A percentile compares a stretch with the other conserved stretches of the same genome.
Conservation (phyloP, 257 asterid genomes). For the Solanum ossicruentum region DNA sequence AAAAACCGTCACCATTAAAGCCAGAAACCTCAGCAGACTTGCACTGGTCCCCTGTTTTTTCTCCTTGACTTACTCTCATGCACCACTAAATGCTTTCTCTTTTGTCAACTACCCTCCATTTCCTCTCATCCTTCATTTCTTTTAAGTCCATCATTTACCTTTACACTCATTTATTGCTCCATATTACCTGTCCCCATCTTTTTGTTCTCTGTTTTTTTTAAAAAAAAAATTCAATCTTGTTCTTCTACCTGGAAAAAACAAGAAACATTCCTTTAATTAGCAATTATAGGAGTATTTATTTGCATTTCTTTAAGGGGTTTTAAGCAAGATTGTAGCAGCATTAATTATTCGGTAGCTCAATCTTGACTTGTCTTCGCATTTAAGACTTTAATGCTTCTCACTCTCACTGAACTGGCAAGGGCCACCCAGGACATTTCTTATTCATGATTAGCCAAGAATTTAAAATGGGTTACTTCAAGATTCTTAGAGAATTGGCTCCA, state of each 20-base stretch:
- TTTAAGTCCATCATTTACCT: background rate
- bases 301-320: background rate
- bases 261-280: background rate
- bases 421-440: background rate
- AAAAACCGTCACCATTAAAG: background rate
- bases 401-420: background rate
- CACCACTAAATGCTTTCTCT: slow-evolving; percentile 7
- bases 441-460: background rate
- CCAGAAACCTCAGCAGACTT: background rate
- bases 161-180: background rate
- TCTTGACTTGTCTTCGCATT: background rate
- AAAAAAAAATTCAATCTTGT: background rate
- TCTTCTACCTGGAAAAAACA: background rate
- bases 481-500: background rate
- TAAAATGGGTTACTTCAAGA: background rate
- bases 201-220: background rate
- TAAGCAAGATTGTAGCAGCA: background rate
- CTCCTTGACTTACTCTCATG: slow-evolving; percentile 11
- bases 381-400: background rate
- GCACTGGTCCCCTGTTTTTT: background rate
- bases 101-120: slow-evolving; percentile 7
- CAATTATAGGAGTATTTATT: background rate
- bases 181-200: too few relatives aligned
- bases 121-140: background rate
- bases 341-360: background rate